Conservation (phyloP, 2,329 filamentous ascomycete genomes). For the Trichoderma atroviride region DNA sequence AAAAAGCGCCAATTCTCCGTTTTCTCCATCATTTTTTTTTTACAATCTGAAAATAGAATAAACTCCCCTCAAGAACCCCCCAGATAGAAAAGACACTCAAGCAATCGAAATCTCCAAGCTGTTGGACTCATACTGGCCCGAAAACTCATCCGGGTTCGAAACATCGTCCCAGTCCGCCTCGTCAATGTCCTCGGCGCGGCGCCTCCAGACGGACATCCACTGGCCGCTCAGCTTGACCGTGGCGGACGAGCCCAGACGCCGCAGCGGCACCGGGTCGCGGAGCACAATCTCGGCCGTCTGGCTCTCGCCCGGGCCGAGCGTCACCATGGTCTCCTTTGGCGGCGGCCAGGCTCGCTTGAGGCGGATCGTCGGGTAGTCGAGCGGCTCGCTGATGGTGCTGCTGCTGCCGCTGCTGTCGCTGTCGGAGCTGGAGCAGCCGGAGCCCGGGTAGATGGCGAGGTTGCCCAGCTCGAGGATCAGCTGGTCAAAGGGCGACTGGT, state of each 20-base stretch:
- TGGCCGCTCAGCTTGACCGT: conserved; percentile 39
- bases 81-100: neutral
- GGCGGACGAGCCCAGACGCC: conserved; percentile 37
- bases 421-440: neutral
- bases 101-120: conserved; percentile 26
- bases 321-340: conserved; percentile 38
- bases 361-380: conserved; percentile 40
- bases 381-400: conserved; percentile 29
- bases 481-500: conserved; percentile 45
- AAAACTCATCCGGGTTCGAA: conserved; percentile 21
- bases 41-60: neutral
- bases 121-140: conserved; percentile 26
- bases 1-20: neutral
- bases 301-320: conserved; percentile 41
- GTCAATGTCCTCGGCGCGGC: conserved; percentile 30
- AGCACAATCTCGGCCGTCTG: conserved; percentile 40
- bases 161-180: conserved; percentile 26
- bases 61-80: neutral
- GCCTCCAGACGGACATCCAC: conserved; percentile 44
- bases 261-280: conserved; percentile 39
- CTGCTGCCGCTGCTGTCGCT: neutral
- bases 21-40: neutral
- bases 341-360: conserved; percentile 43
- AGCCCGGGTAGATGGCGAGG: conserved; percentile 38
- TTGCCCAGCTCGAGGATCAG: conserved; percentile 42